Evolutionary conservation across 164 flowering plant genomes (phyloP), one percentile per base, ranked within the genome.

Genomic region (Saururus chinensis): DNA sequence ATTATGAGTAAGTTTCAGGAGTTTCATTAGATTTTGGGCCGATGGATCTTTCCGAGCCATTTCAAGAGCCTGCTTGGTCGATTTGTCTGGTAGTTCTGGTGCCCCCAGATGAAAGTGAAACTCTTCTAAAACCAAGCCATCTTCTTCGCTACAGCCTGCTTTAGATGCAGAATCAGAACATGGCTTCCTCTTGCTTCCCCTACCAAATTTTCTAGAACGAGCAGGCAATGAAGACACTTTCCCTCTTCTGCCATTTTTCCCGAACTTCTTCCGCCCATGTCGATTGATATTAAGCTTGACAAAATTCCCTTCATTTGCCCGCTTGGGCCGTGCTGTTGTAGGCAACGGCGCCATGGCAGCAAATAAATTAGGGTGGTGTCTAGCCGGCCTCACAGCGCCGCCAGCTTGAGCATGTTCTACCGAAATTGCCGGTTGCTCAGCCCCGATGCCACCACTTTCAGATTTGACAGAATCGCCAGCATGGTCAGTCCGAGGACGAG

Each of bases 221-320:
- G 20, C 19, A 12, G 40, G 37, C 12, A 61, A 70, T 0, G 57
- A 53, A 60, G 56, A 55, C 1, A 70, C 78, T 5, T 51, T 40
- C 26, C 35, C 61, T 40, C 61, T 58, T 9, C 59, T 58, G 1
- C 74, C 68, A 64, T 74, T 81, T 56, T 64, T 75, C 8, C 62
- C 13, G 45, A 81, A 90, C 75, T 80, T 88, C 30, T 79, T 88
- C 24, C 75, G 68, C 24, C 82, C 85, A 62, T 74, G 72, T 19
- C 92, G 79, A 65, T 84, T 87, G 24, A 95, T 66, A 68, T 90
- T 88, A 16, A 88, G 75, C 84, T 73, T 87, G 55, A 91, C 96
- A 66, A 95, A 95, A 59, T 95, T 95, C 49, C 96, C 92, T 75
- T 90, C 96, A 58, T 37, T 71, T 9, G 53, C 68, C 52, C 73